phyloP scores from a whole-genome alignment of 495 filamentous ascomycete species.

The Aspergillus asperescens region DNA sequence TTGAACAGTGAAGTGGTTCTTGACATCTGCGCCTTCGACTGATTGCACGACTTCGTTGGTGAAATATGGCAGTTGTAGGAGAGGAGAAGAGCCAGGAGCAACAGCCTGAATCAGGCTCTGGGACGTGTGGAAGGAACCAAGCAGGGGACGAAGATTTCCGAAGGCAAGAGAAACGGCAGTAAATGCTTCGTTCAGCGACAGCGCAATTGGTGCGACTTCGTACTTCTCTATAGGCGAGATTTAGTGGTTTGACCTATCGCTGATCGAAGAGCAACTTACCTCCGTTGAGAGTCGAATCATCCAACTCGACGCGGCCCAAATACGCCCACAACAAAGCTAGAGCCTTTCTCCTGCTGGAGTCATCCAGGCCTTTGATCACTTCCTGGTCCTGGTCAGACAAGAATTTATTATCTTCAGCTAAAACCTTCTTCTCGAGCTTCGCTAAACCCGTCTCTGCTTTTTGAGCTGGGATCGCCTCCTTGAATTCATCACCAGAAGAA shows the following conservation, averaged over 20 bases:
- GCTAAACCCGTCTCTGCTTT: constrained; percentile 68
- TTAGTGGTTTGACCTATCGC: constrained; percentile 6
- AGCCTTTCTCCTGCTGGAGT: constrained; percentile 75
- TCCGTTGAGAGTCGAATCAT: constrained; percentile 64
- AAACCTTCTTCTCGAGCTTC: constrained; percentile 74
- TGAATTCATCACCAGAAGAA: constrained; percentile 78
- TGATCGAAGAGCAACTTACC: constrained; percentile 47
- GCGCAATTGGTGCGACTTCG: constrained; percentile 79
- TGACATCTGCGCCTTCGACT: constrained; percentile 67
- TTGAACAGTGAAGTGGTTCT: constrained; percentile 72
- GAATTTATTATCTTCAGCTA: constrained; percentile 51
- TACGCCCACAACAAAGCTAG: constrained; percentile 92
- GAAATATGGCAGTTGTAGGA: constrained; percentile 88
- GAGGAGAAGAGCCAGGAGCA: constrained; percentile 73
- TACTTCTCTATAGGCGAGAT: constrained; percentile 48
- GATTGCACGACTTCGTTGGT: constrained; percentile 66
- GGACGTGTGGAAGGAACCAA: constrained; percentile 73
- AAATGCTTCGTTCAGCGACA: constrained; percentile 79
- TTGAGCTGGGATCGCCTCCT: constrained; percentile 63
- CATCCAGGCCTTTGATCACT: constrained; percentile 63
- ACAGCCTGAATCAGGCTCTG: constrained; percentile 89
- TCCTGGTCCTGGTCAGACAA: constrained; percentile 51
- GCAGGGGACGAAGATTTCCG: constrained; percentile 72
- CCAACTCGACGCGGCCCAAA: constrained; percentile 74
- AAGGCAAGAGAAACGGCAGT: constrained; percentile 81